Base-by-base conservation (phyloP, 2,329 filamentous ascomycete genomes). In the Gliomastix tumulicola region DNA sequence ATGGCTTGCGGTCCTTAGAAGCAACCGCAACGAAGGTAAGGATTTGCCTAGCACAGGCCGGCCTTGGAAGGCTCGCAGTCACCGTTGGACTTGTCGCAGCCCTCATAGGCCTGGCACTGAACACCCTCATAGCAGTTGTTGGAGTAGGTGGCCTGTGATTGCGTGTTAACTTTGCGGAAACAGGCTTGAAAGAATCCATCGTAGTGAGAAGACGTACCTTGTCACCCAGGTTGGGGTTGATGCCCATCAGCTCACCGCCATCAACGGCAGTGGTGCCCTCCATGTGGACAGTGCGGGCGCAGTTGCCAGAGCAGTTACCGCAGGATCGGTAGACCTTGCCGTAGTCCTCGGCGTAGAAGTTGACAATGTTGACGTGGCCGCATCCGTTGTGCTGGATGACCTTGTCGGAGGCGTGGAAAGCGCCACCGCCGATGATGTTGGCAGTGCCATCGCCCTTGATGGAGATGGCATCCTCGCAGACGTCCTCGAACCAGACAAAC, bases 311-410 rank as follows among this genome's bases (percentile, higher is more conserved):
- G 31, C 36, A 38, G 36, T 33, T 71, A 21, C 69, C 69, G 47
- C 68, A 74, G 41, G 57, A 63, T 37, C 69, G 65, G 39, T 65
- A 66, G 12, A 74, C 51, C 45, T 72, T 74, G 34, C 68, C 69
- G 30, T 38, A 72, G 44, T 63, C 51, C 42, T 56, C 59, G 42
- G 36, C 36, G 36, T 38, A 38, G 30, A 38, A 38, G 36, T 38
- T 34, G 31, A 33, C 16, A 21, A 62, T 50, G 13, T 46, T 44
- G 15, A 62, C 45, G 0, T 58, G 63, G n/a, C 62, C 63, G 12
- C 54, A 55, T 3, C 63, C 63, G 44, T 65, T 66, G 48, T 60
- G 60, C 40, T 66, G 63, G 17, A 65, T 41, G 32, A 65, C 51
- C 48, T 67, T 68, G 40, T 66, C 63, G 1, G 46, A 21, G 3